Evolutionary conservation across 2,329 filamentous ascomycete genomes (phyloP), one percentile per base, ranked within the genome.

Genomic region (Fusarium zealandicum): DNA sequence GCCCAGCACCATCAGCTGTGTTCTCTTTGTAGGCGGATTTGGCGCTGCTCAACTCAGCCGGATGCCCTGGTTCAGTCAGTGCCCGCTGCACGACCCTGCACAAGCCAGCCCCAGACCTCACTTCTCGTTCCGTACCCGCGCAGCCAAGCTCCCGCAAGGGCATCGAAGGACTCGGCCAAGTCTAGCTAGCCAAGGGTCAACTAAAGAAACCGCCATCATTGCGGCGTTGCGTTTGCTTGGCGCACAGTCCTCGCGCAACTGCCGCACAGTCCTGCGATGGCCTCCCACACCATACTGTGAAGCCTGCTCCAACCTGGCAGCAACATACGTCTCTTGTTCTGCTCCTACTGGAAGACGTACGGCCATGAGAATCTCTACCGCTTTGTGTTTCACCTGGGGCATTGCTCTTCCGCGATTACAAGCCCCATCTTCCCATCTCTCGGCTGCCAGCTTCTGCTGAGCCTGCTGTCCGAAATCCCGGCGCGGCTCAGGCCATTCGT

Each of bases 191-290:
- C 59, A 63, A 63, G 59, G 51, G 44, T 40, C 59, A 41, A 12
- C 57, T 51, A 63, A 38, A 60, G 51, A 30, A 62, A 55, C 17
- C 38, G 38, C 45, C 44, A 49, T 33, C 58, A 32, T 56, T 56
- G 40, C 46, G 51, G 56, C 54, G 40, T 49, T 47, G 53, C 54
- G 40, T 49, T 44, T 54, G 57, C 61, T 64, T 63, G 53, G 53
- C 59, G 52, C 40, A 57, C 59, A 54, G 62, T 67, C 53, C 48
- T 58, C 38, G 37, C 39, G 52, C 46, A 47, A 43, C 50, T 58
- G 43, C 51, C 64, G 49, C 61, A 63, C 56, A 56, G 59, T 62
- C 52, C 35, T 63, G 56, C 51, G 63, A 67, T 67, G 65, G 54
- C 61, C 61, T 67, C 61, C 59, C 58, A 54, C 50, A 56, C 50